These are phyloP conservation scores for Fagopyrum homotropicum DNA, from an alignment of 148 eudicot genomes.

Conservation along the genomic window DNA sequence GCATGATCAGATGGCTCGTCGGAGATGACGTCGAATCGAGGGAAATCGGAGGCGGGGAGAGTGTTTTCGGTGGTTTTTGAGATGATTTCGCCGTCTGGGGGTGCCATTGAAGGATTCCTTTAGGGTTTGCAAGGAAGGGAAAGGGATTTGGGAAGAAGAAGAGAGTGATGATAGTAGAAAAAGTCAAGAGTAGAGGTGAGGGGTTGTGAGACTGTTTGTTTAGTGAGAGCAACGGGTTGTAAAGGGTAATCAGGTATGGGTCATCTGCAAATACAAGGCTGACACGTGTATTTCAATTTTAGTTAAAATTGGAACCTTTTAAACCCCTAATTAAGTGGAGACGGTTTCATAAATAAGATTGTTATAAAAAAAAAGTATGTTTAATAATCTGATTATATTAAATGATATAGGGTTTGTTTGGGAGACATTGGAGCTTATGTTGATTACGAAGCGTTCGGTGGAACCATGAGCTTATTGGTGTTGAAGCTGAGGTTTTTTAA, in stretches of 20 bases:
- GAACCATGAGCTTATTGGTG: too few relatives aligned
- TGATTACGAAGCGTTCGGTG: too few relatives aligned
- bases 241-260: not conserved
- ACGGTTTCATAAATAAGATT: slow-evolving; percentile 7
- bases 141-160: not conserved
- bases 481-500: too few relatives aligned
- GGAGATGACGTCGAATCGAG: slow-evolving; percentile 43
- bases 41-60: slow-evolving; percentile 18
- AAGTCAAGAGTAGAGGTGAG: not conserved
- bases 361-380: not conserved
- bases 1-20: slow-evolving; percentile 35
- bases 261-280: not conserved
- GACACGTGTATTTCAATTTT: not conserved
- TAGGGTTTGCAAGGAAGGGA: not conserved
- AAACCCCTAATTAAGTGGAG: not conserved
- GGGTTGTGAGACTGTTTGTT: not conserved
- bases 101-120: slow-evolving; percentile 3
- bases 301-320: not conserved
- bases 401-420: too few relatives aligned
- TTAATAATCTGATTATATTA: too few relatives aligned
- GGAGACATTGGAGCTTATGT: too few relatives aligned
- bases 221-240: slow-evolving; percentile 1
- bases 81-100: not conserved
- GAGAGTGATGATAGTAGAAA: not conserved
- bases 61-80: not conserved